These are phyloP conservation scores for Gossypium thurberi DNA, from an alignment of 345 rosid species.

Conservation along the genomic window DNA sequence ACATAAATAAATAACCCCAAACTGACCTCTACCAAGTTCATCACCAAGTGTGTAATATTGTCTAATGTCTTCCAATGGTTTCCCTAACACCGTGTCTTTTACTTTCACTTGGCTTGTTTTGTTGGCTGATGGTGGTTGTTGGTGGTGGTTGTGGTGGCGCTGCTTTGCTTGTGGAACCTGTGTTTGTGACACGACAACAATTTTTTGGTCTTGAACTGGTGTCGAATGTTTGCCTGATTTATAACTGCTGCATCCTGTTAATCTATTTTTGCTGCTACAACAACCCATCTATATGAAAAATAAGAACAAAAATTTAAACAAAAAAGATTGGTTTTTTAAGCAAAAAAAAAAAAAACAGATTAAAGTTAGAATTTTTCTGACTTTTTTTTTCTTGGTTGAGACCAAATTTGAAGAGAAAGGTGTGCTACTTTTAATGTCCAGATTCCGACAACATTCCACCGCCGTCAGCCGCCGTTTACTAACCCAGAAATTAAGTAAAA, in stretches of 20 bases:
- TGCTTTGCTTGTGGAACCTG: background rate
- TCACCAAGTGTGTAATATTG: conserved; percentile 23
- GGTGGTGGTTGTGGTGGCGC: background rate
- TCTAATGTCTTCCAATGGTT: conserved; percentile 31
- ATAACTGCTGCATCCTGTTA: background rate
- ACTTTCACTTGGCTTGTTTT: background rate
- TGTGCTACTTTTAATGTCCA: no score
- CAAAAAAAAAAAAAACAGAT: no score
- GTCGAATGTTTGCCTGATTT: background rate
- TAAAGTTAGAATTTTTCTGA: no score
- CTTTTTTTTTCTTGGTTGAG: no score
- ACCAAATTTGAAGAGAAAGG: no score
- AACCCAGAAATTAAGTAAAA: background rate
- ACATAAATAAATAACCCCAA: conserved; percentile 33
- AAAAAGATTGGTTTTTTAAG: background rate
- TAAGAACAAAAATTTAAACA: background rate
- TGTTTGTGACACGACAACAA: background rate
- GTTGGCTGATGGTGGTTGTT: background rate
- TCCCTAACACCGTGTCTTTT: conserved; percentile 14
- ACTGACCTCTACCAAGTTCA: conserved; percentile 36
- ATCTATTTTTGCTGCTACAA: conserved; percentile 6
- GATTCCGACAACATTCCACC: no score
- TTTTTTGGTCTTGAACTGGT: background rate
- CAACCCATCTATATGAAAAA: background rate
- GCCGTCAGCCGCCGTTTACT: background rate